Conservation (phyloP, 2,329 filamentous ascomycete genomes). For the Hirsutella minnesotensis region DNA sequence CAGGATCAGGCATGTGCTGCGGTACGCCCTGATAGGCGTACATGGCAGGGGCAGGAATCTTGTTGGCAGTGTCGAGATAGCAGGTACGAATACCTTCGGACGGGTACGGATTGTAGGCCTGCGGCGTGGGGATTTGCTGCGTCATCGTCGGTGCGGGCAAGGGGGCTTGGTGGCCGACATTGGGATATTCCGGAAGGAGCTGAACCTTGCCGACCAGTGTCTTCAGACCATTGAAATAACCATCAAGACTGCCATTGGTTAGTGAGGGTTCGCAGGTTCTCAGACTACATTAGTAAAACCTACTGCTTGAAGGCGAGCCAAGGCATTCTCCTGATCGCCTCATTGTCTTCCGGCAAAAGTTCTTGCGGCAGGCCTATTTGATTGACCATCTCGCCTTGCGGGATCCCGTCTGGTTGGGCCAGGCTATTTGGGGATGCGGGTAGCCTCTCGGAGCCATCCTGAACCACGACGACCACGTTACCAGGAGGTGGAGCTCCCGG, state of each 20-base stretch:
- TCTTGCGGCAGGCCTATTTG: too few species aligned
- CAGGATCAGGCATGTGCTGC: slow-evolving; percentile 64
- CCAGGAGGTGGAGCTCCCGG: too few species aligned
- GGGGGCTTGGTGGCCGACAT: slow-evolving; percentile 18
- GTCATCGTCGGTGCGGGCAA: slow-evolving; percentile 21
- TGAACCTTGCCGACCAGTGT: slow-evolving; percentile 51
- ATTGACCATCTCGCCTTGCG: too few species aligned
- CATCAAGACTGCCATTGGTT: slow-evolving; percentile 48
- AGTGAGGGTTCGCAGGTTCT: neutral
- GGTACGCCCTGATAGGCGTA: slow-evolving; percentile 61
- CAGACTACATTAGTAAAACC: slow-evolving; percentile 5
- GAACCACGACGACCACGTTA: neutral
- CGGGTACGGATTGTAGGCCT: slow-evolving; percentile 56
- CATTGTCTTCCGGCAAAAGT: slow-evolving; percentile 11
- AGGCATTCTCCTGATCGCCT: slow-evolving; percentile 21
- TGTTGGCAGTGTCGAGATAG: slow-evolving; percentile 49
- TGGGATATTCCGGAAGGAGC: slow-evolving; percentile 66
- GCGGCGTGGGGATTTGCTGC: slow-evolving; percentile 29
- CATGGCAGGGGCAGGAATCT: slow-evolving; percentile 45
- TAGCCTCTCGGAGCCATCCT: neutral
- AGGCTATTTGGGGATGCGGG: slow-evolving; percentile 15
- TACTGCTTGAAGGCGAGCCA: slow-evolving; percentile 29
- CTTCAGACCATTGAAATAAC: slow-evolving; percentile 70
- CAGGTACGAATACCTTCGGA: slow-evolving; percentile 46
- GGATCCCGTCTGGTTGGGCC: slow-evolving; percentile 10